Conservation (phyloP, 1,139 yeast species). For the Scheffersomyces titani region DNA sequence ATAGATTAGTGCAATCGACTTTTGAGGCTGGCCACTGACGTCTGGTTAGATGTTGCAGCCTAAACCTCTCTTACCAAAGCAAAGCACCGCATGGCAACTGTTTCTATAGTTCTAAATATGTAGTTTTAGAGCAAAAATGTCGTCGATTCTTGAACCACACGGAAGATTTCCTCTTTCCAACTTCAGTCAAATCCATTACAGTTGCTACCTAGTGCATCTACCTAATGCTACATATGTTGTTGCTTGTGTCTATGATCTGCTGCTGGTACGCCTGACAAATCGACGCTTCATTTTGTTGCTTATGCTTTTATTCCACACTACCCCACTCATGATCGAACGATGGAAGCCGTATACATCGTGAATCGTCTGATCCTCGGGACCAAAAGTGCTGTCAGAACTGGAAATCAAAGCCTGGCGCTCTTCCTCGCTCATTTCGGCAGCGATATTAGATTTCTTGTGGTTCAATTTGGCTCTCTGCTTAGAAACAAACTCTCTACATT, state of each 20-base stretch:
- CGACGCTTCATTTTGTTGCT: constrained; percentile 52
- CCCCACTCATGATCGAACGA: constrained; percentile 54
- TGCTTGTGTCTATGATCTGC: not conserved
- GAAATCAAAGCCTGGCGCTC: constrained; percentile 38
- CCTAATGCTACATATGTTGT: not conserved
- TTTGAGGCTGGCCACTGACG: not conserved
- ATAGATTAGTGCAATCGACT: not conserved
- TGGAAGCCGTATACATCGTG: constrained; percentile 53
- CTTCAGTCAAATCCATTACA: not conserved
- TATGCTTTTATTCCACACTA: constrained; percentile 57
- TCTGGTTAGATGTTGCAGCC: not conserved
- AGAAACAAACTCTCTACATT: constrained; percentile 75
- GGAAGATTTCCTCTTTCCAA: not conserved
- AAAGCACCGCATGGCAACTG: not conserved
- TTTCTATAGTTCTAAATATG: not conserved
- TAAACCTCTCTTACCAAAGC: not conserved
- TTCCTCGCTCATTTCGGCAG: constrained; percentile 41
- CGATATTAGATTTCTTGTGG: constrained; percentile 35
- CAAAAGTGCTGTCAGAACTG: constrained; percentile 12
- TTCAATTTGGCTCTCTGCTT: constrained; percentile 53
- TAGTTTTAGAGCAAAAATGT: not conserved
- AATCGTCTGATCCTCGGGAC: constrained; percentile 30
- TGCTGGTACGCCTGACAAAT: constrained; percentile 22
- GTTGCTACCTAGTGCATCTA: not conserved
- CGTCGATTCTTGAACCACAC: not conserved